Percentiles rank a stretch among this genome's conserved stretches.
These are phyloP conservation scores for Brassica cretica DNA, from an alignment of 345 rosid species.

Conservation along the genomic window DNA sequence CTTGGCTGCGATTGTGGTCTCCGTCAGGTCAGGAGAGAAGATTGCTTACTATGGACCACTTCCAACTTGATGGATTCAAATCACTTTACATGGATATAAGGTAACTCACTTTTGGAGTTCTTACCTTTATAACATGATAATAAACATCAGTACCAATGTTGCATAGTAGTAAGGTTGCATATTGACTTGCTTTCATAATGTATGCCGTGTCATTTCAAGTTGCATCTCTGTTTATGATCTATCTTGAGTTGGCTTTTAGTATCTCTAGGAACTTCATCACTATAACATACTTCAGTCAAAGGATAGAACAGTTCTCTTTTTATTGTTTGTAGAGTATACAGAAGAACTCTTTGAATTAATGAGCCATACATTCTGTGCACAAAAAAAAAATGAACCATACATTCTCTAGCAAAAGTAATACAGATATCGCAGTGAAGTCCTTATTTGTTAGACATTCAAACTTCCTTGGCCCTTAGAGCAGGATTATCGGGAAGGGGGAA, in stretches of 20 bases:
- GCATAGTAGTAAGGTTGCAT: constrained; percentile 6
- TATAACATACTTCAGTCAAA: not conserved
- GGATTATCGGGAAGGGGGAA: too few species aligned
- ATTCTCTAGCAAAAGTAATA: not conserved
- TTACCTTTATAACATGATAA: constrained; percentile 6
- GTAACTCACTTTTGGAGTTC: constrained; percentile 25
- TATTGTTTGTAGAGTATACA: not conserved
- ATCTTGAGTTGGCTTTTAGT: not conserved
- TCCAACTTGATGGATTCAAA: constrained; percentile 26
- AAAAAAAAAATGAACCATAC: too few species aligned
- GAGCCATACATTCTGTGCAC: too few species aligned
- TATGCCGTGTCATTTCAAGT: not conserved
- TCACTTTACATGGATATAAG: constrained; percentile 7
- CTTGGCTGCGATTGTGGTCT: constrained; percentile 31
- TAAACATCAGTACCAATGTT: not conserved
- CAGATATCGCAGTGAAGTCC: constrained; percentile 1
- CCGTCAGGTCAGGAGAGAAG: constrained; percentile 17
- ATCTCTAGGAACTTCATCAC: constrained; percentile 11
- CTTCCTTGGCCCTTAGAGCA: constrained; percentile 10
- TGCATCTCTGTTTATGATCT: constrained; percentile 7
- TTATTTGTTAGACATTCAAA: not conserved
- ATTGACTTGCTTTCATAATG: constrained; percentile 5
- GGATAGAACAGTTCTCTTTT: not conserved
- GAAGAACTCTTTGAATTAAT: not conserved
- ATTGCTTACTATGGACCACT: constrained; percentile 31